Percentiles rank a stretch among this genome's conserved stretches.
Conservation (phyloP, 208 protist species). For the Wallacemonas sp. region DNA sequence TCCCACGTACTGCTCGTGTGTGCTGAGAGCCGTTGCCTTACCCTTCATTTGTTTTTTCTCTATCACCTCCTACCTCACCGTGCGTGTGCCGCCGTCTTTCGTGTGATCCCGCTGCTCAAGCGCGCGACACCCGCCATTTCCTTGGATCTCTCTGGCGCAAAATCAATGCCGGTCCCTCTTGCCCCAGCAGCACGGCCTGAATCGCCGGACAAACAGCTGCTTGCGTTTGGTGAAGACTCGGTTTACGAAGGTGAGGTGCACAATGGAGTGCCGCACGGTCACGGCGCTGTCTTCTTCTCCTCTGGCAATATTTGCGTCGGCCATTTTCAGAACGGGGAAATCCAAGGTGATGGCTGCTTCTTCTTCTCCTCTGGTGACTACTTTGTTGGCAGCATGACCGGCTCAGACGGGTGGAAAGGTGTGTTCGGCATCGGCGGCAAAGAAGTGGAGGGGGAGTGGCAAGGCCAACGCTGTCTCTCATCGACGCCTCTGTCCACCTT, state of each 20-base stretch:
- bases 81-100: too few species aligned
- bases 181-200: too few species aligned
- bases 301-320: slow-evolving; percentile 70
- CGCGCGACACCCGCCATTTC: too few species aligned
- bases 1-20: too few species aligned
- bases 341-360: slow-evolving; percentile 58
- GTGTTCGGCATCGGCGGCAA: slow-evolving; percentile 23
- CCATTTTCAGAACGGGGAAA: slow-evolving; percentile 38
- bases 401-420: slow-evolving; percentile 37
- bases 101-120: too few species aligned
- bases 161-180: neutral
- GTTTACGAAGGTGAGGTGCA: slow-evolving; percentile 59
- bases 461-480: slow-evolving; percentile 25
- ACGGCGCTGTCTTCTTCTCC: slow-evolving; percentile 52
- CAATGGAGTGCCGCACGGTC: slow-evolving; percentile 44
- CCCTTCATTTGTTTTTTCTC: slow-evolving; percentile 9
- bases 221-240: slow-evolving; percentile 20
- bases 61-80: too few species aligned
- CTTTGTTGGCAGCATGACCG: slow-evolving; percentile 47
- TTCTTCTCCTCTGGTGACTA: slow-evolving; percentile 53
- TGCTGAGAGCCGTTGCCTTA: too few species aligned
- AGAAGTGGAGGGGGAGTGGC: slow-evolving; percentile 41
- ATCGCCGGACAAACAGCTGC: neutral
- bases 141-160: neutral
- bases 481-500: slow-evolving; percentile 15